Evolutionary conservation across 805 yeast genomes (phyloP).

Genomic region (Saitoella complicata): DNA sequence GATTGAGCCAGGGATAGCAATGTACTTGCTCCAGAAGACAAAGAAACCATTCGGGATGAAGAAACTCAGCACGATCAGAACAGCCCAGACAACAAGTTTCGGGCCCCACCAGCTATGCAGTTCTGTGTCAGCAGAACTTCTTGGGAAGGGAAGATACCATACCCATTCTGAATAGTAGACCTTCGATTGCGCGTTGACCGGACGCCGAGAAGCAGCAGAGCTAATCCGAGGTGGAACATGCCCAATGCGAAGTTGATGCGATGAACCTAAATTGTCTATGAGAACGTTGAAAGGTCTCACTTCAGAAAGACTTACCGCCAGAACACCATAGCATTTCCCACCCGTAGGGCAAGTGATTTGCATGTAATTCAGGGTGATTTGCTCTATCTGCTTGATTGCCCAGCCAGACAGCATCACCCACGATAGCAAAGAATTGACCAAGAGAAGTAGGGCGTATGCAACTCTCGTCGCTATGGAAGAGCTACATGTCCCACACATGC

Average conservation of each 20-base stretch:
- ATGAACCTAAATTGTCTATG: slow-evolving; percentile 25
- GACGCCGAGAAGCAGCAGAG: slow-evolving; percentile 52
- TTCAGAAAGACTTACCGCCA: slow-evolving; percentile 41
- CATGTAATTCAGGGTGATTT: slow-evolving; percentile 50
- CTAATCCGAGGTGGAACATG: slow-evolving; percentile 54
- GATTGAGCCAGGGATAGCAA: slow-evolving; percentile 72
- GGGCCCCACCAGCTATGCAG: slow-evolving; percentile 52
- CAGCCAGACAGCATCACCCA: slow-evolving; percentile 87
- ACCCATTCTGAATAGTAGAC: slow-evolving; percentile 71
- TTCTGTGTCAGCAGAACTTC: neutral
- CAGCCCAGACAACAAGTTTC: slow-evolving; percentile 46
- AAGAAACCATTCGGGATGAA: slow-evolving; percentile 76
- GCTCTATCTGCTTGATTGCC: slow-evolving; percentile 56
- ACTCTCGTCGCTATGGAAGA: slow-evolving; percentile 71
- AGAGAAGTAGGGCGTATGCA: slow-evolving; percentile 63
- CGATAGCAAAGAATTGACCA: slow-evolving; percentile 64
- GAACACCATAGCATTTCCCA: slow-evolving; percentile 75
- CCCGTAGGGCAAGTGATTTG: slow-evolving; percentile 58
- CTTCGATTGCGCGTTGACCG: slow-evolving; percentile 64
- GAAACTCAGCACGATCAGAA: slow-evolving; percentile 45
- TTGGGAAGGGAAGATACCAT: neutral
- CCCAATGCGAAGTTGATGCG: slow-evolving; percentile 81
- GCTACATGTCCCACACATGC: slow-evolving; percentile 38
- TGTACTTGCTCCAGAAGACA: slow-evolving; percentile 77
- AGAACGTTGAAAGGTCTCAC: neutral